Conservation (phyloP, 441 rosid species). For the Breynia disticha region DNA sequence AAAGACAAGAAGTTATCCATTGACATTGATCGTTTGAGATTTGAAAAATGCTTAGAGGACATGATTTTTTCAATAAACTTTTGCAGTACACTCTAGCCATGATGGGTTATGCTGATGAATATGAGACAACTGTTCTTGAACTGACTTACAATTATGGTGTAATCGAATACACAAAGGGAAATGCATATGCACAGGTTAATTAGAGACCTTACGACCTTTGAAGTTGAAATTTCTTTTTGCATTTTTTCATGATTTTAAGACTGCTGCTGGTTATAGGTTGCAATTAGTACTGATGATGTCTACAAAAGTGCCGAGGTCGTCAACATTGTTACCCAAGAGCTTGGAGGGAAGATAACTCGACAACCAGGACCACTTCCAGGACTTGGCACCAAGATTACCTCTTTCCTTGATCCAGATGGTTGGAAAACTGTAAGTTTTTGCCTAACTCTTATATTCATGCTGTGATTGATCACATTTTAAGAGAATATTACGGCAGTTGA, state of each 20-base stretch:
- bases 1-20: not conserved
- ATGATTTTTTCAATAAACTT: slow-evolving; percentile 6
- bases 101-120: slow-evolving; percentile 87
- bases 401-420: slow-evolving; percentile 94
- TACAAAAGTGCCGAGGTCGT: slow-evolving; percentile 91
- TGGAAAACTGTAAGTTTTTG: slow-evolving; percentile 76
- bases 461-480: no score
- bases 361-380: slow-evolving; percentile 89
- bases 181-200: slow-evolving; percentile 85
- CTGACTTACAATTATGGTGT: slow-evolving; percentile 80
- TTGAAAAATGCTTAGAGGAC: not conserved
- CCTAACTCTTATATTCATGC: not conserved
- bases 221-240: not conserved
- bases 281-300: slow-evolving; percentile 82
- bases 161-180: slow-evolving; percentile 87
- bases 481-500: no score
- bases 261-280: slow-evolving; percentile 35
- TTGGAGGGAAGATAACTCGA: slow-evolving; percentile 89
- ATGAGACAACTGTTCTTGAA: slow-evolving; percentile 77
- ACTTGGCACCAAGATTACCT: slow-evolving; percentile 69
- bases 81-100: slow-evolving; percentile 76
- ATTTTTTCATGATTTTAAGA: not conserved
- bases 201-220: slow-evolving; percentile 4
- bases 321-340: slow-evolving; percentile 56
- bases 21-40: not conserved